Evolutionary conservation across 768 basidiomycete genomes (phyloP), one percentile per base, ranked within the genome.

Genomic region (Boletus patriciae): DNA sequence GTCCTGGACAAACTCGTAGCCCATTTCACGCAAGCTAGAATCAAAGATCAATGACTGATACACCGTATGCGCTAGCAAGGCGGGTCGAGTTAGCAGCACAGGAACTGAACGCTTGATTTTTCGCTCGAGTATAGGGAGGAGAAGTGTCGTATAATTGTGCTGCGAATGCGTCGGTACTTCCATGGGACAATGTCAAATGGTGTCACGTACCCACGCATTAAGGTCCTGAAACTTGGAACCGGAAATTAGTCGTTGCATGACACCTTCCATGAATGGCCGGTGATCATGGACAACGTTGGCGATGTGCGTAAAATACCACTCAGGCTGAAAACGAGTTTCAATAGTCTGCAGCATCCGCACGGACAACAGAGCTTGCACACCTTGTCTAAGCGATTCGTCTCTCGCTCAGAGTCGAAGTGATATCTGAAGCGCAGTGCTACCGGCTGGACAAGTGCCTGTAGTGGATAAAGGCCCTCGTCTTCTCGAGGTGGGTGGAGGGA

Each of bases 241-340:
- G 4, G 80, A 72, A 25, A 97, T 69, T 3, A 98, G 69, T 29
- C 74, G 78, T 69, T 96, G 94, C 19, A 96, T 74, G 43, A 88
- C 77, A 10, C 73, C 74, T 47, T 90, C 85, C 80, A 97, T 85
- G 71, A 98, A 95, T 3, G 78, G 71, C 25, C 83, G 80, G 58
- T 98, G 94, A 54, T 96, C 91, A 62, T 94, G 92, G 13, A 84
- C 81, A 55, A 89, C 83, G 67, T 98, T 95, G 46, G 92, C 79
- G 23, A 98, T 77, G 69, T 98, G 92, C 3, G 93, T 88, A 68
- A 98, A 91, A 66, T 92, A 98, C 92, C 95, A 98, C 71, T 98
- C 97, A 1, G 97, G 96, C 93, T 96, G 66, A 23, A 46, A 52
- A 60, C 27, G 40, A 23, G 16, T 23, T 16, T 49, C n/a, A 54